Evolutionary conservation across 208 protist genomes (phyloP).

Genomic region (Leptomonas pyrrhocoris): DNA sequence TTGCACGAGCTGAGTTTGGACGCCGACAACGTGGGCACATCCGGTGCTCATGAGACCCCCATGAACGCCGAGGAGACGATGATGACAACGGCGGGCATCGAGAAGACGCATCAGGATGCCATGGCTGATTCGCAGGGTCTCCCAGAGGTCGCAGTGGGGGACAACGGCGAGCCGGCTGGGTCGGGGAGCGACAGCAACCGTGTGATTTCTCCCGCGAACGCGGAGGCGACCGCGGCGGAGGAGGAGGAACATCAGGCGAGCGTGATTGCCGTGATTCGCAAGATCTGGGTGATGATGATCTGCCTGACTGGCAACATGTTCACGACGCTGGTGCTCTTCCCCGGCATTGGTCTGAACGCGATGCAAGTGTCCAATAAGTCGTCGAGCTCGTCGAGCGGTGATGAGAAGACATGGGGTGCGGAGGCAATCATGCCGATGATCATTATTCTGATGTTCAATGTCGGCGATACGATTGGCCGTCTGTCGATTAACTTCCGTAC

Average conservation of each 20-base stretch:
- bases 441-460: constrained; percentile 46
- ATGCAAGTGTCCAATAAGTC: constrained; percentile 21
- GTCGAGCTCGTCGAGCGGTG: neutral
- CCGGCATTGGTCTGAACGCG: constrained; percentile 41
- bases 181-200: constrained; percentile 3
- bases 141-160: neutral
- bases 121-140: neutral
- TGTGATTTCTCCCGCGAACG: neutral
- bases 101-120: neutral
- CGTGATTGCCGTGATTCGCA: constrained; percentile 31
- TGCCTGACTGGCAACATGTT: constrained; percentile 41
- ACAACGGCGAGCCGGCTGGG: neutral
- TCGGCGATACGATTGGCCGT: constrained; percentile 37
- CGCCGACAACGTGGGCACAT: neutral
- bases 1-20: neutral
- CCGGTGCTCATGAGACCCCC: neutral
- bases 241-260: constrained; percentile 25
- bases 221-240: neutral
- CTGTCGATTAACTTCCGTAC: constrained; percentile 27
- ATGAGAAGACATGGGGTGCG: constrained; percentile 24
- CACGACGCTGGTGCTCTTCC: constrained; percentile 43
- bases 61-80: neutral
- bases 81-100: neutral
- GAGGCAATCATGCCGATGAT: constrained; percentile 47
- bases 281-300: constrained; percentile 51